Percentiles rank a stretch among this genome's conserved stretches.
Conservation (phyloP, 148 eudicot species). For the Drosera capensis region DNA sequence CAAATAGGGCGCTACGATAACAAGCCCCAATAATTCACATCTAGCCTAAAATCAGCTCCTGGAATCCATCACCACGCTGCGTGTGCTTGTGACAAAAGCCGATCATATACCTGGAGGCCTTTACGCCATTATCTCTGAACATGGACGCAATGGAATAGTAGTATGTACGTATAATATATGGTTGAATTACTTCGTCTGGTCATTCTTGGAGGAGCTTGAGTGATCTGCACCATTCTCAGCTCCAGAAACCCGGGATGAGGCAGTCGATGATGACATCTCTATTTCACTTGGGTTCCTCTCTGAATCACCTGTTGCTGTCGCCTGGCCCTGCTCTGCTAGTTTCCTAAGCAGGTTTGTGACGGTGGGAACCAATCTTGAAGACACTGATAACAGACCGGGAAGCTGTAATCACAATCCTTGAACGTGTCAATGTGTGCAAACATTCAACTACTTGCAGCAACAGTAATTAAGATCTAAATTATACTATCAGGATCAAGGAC, state of each 20-base stretch:
- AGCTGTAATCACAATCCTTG: slow-evolving; percentile 54
- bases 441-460: slow-evolving; percentile 8
- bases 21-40: not conserved
- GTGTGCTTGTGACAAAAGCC: too few relatives aligned
- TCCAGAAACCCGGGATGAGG: too few relatives aligned
- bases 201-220: too few relatives aligned
- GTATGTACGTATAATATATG: too few relatives aligned
- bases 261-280: too few relatives aligned
- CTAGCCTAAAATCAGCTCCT: not conserved
- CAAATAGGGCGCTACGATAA: too few relatives aligned
- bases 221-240: too few relatives aligned
- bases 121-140: too few relatives aligned
- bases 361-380: slow-evolving; percentile 79
- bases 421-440: too few relatives aligned
- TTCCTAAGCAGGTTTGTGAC: slow-evolving; percentile 67
- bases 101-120: too few relatives aligned
- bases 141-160: too few relatives aligned
- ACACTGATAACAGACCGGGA: slow-evolving; percentile 71
- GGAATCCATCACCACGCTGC: not conserved
- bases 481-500: not conserved
- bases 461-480: not conserved
- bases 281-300: slow-evolving; percentile 56
- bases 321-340: slow-evolving; percentile 71
- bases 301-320: slow-evolving; percentile 27
- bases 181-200: too few relatives aligned